Conservation (phyloP, 352 stramenopile species). For the Globisporangium emineosum region DNA sequence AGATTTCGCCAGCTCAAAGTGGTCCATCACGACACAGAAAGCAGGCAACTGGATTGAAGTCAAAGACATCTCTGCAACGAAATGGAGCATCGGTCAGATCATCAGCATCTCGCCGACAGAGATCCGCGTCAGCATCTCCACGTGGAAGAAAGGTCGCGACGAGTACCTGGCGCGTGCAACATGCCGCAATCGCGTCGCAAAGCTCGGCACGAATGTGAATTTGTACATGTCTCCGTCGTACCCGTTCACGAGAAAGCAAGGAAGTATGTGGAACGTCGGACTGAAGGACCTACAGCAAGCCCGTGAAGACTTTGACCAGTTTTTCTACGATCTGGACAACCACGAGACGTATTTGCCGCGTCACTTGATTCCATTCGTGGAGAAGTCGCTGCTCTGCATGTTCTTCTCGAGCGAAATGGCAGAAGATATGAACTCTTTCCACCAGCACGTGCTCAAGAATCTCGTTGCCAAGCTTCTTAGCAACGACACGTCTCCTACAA, state of each 20-base stretch:
- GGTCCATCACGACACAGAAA: conserved; percentile 67
- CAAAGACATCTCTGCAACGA: conserved; percentile 68
- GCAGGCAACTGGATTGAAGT: conserved; percentile 81
- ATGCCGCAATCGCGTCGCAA: conserved; percentile 61
- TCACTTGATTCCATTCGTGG: conserved; percentile 61
- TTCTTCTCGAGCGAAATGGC: conserved; percentile 68
- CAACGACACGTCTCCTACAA: conserved; percentile 21
- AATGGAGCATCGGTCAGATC: conserved; percentile 79
- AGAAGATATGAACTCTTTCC: conserved; percentile 75
- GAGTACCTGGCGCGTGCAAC: conserved; percentile 63
- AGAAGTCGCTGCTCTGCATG: conserved; percentile 70
- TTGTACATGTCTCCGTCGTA: conserved; percentile 81
- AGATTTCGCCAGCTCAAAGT: conserved; percentile 64
- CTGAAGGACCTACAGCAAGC: conserved; percentile 65
- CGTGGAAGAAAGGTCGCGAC: conserved; percentile 67
- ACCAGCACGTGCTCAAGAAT: conserved; percentile 78
- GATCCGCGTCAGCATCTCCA: conserved; percentile 67
- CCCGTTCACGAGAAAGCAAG: conserved; percentile 70
- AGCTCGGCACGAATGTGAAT: conserved; percentile 70
- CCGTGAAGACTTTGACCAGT: conserved; percentile 65
- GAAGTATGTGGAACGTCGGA: conserved; percentile 56
- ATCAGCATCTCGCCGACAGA: conserved; percentile 54
- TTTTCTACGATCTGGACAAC: conserved; percentile 58
- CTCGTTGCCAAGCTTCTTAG: conserved; percentile 68
- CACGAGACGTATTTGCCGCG: conserved; percentile 50